Percentiles rank a stretch among this genome's conserved stretches.
Evolutionary conservation across 1,284 basidiomycete species (phyloP).

Genomic region (Ceraceosorus guamensis): DNA sequence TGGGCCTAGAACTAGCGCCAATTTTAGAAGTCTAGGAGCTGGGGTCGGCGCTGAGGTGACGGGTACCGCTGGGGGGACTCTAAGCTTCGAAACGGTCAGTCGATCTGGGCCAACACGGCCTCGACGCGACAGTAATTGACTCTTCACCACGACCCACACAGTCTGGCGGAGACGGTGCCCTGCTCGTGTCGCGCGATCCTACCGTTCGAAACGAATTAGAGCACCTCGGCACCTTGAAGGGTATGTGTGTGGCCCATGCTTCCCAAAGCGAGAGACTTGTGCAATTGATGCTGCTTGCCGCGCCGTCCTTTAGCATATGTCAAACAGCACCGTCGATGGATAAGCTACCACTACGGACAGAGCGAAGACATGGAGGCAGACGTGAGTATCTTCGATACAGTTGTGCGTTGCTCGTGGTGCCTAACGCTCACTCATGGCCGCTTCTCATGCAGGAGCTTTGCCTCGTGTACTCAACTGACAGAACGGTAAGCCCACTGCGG

Average conservation of each 20-base stretch:
- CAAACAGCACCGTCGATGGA: constrained; percentile 28
- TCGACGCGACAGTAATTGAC: too few species aligned
- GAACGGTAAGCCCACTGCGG: too few species aligned
- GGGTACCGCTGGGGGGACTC: constrained; percentile 14
- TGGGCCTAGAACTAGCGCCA: constrained; percentile 29
- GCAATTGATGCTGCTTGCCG: not conserved
- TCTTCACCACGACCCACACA: too few species aligned
- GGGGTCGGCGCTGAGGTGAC: constrained; percentile 13
- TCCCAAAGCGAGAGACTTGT: not conserved
- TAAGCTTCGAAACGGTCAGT: constrained; percentile 28
- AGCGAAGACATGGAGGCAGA: constrained; percentile 30
- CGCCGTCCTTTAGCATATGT: constrained; percentile 12
- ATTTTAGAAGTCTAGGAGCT: constrained; percentile 25
- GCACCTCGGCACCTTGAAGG: constrained; percentile 32
- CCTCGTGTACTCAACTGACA: too few species aligned
- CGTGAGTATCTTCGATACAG: constrained; percentile 27
- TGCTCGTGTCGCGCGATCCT: constrained; percentile 32
- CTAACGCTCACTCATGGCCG: too few species aligned
- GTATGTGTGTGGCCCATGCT: not conserved
- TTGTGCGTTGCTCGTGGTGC: constrained; percentile 30
- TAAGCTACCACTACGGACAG: constrained; percentile 25
- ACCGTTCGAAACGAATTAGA: constrained; percentile 25
- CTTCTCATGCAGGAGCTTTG: too few species aligned
- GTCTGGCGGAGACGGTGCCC: constrained; percentile 33
- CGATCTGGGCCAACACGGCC: too few species aligned